A percentile compares a stretch with the other conserved stretches of the same genome.
phyloP scores from a whole-genome alignment of 2,329 filamentous ascomycete genomes.

The Fonsecaea erecta region DNA sequence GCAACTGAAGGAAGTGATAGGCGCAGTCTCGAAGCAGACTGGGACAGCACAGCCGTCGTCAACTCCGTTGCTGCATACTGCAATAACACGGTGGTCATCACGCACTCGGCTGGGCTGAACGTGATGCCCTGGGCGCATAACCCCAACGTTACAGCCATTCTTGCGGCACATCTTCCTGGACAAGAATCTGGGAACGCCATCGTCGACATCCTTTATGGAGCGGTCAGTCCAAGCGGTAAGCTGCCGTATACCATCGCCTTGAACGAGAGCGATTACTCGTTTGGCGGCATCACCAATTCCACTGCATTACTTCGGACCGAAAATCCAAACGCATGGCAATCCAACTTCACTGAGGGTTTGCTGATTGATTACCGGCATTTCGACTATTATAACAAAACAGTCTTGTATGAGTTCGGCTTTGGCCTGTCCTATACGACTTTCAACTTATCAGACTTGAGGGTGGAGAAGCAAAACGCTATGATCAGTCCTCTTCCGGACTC shows the following conservation, averaged over 20 bases:
- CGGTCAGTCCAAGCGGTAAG: constrained; percentile 75
- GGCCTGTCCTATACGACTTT: constrained; percentile 83
- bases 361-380: constrained; percentile 84
- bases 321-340: constrained; percentile 64
- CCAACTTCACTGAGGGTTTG: constrained; percentile 74
- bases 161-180: constrained; percentile 81
- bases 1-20: constrained; percentile 54
- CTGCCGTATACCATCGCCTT: constrained; percentile 80
- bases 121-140: constrained; percentile 40
- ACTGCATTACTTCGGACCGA: constrained; percentile 25
- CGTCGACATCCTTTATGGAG: constrained; percentile 81
- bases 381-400: constrained; percentile 59
- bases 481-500: constrained; percentile 46
- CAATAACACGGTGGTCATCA: constrained; percentile 59
- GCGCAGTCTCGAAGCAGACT: constrained; percentile 47
- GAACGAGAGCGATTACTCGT: constrained; percentile 68
- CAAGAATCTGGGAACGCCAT: constrained; percentile 83
- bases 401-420: constrained; percentile 69
- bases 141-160: constrained; percentile 76
- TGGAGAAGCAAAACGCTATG: constrained; percentile 55
- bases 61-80: constrained; percentile 53
- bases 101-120: constrained; percentile 51
- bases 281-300: constrained; percentile 59
- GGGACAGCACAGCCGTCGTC: constrained; percentile 50
- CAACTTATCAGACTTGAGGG: constrained; percentile 69